Evolutionary conservation across 75 land plant genomes (phyloP), one percentile per base, ranked within the genome.

Genomic region (Chamaecyparis obtusa): DNA sequence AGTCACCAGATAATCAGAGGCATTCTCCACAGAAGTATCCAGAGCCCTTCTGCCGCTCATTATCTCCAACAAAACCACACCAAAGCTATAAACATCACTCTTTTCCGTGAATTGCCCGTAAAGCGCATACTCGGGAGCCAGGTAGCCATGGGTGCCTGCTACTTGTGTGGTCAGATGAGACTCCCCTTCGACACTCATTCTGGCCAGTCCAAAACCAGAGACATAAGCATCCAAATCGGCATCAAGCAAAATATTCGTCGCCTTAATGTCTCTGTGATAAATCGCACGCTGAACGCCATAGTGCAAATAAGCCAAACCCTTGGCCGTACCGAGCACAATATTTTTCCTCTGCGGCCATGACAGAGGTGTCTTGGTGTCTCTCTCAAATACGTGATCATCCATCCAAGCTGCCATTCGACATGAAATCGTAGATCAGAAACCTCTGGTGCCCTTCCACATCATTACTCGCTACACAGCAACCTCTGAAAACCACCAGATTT

Each of bases 341-440:
- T 84, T 90, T 88, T 93, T 90, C 89, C 97, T 87, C 83, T 91
- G 91, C 48, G 97, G 95, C 97, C 97, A 96, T 9, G 89, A 88
- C 88, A 96, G 88, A 21, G 84, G 69, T 3, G 2, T 0, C 14
- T 72, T 32, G 4, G n/a, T 5, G 1, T 16, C 79, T n/a, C 76
- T 2, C 7, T 80, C 67, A 74, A 92, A 96, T 46, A 96, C 84
- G 77, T 94, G n/a, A n/a, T n/a, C n/a, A n/a, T n/a, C n/a, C 93
- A 19, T 95, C 90, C 46, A 96, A 86, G 85, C 90, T 94, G 30
- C 98, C 98, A 82, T 95, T 94, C 2, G 93, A 92, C 95, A 96
- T 93, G 91, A 88, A 95, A 56, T 96, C 98, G 88, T 92, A 95
- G 39, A 96, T 92, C 55, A 96, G 91, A 87, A 91, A 94, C 84